Base-by-base conservation (phyloP, 2,329 filamentous ascomycete species). In the Arthrobotrys conoides region DNA sequence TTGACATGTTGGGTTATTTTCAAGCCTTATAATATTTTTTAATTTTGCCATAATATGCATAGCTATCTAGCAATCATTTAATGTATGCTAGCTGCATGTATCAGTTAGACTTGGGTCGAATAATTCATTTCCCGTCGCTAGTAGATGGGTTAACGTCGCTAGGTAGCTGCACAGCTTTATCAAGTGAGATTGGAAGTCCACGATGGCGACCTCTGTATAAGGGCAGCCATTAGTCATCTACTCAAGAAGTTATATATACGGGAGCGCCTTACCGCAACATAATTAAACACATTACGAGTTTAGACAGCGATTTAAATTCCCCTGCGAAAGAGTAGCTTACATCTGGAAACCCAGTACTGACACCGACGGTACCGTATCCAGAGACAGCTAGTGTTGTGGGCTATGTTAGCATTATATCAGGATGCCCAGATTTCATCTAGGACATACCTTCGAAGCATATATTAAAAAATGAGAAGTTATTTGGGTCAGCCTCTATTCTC, bases 291-390 rank as follows among this genome's bases (percentile, higher is more conserved):
- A 82, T 76, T 3, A 81, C 44, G 12, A 82, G 24, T 63, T 81
- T 81, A 36, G 80, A 80, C 2, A 76, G 59, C 1, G 78, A 67
- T 36, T 76, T 79, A 20, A 80, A 80, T 41, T 80, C 69, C 5
- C 80, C 81, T 27, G 80, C 79, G 20, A 82, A 73, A n/a, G 81
- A 80, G 30, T 81, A 81, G 16, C 79, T 79, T 12, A 64, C 72
- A 38, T 76, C 79, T n/a, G 76, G 77, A 20, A 73, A 73, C 0
- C 80, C 80, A 16, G 80, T 77, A 41, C 77, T 81, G 8, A 82
- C 78, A 22, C 81, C 81, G 12, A 82, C 81, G 30, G 80, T 81
- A 3, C 81, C 81, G 33, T 81, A 82, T 36, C 81, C 81, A 12
- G 79, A 81, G 6, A 81, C 78, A n/a, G 81, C 78, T 78, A 51